These are phyloP conservation scores for Vanilla planifolia DNA, from an alignment of 106 monocot species.

Conservation along the genomic window DNA sequence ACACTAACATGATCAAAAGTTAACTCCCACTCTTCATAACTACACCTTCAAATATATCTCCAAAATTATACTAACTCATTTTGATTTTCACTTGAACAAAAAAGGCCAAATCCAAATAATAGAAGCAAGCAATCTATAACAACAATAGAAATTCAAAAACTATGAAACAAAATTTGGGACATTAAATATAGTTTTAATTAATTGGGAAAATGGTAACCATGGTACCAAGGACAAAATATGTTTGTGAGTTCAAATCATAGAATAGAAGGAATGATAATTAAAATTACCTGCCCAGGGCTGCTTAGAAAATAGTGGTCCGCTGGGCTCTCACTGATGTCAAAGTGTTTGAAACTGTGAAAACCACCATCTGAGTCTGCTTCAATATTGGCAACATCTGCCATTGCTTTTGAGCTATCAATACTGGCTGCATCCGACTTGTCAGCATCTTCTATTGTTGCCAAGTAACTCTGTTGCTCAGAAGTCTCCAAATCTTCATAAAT, in stretches of 20 bases:
- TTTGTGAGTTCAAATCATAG: not conserved
- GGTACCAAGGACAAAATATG: not conserved
- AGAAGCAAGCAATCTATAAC: too few species aligned
- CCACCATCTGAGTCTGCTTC: slow-evolving; percentile 12
- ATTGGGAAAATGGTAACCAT: too few species aligned
- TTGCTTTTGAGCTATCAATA: slow-evolving; percentile 2
- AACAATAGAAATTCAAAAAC: too few species aligned
- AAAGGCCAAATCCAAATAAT: too few species aligned
- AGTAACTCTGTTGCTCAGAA: slow-evolving; percentile 11
- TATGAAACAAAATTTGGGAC: too few species aligned
- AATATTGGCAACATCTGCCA: slow-evolving; percentile 18
- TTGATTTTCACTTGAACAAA: too few species aligned
- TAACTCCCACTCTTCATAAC: too few species aligned
- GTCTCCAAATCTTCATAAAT: slow-evolving; percentile 6
- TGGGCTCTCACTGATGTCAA: slow-evolving; percentile 65
- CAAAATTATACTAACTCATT: too few species aligned
- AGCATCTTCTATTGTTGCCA: slow-evolving; percentile 3
- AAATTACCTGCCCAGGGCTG: slow-evolving; percentile 45
- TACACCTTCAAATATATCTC: too few species aligned
- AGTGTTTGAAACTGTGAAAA: slow-evolving; percentile 57
- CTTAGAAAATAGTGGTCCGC: slow-evolving; percentile 68
- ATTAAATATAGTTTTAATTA: too few species aligned
- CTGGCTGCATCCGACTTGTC: slow-evolving; percentile 7
- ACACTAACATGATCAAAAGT: too few species aligned
- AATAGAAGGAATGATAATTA: not conserved